These are phyloP conservation scores for Candida ipomoeae DNA, from an alignment of 805 yeast genomes.

Conservation along the genomic window DNA sequence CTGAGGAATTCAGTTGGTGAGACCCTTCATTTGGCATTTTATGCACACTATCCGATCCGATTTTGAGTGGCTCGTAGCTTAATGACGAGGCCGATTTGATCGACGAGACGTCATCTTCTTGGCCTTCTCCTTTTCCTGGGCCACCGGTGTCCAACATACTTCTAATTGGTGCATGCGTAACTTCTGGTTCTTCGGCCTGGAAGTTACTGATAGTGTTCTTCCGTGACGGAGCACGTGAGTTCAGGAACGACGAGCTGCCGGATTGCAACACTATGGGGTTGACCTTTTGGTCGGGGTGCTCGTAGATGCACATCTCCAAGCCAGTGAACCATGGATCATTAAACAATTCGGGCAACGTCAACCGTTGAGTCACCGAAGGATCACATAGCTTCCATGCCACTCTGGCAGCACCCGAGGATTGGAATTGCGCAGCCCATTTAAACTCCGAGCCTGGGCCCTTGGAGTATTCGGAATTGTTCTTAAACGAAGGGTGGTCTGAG, in stretches of 20 bases:
- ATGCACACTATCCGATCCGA: conserved; percentile 6
- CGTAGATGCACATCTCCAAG: conserved; percentile 59
- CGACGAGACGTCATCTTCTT: conserved; percentile 17
- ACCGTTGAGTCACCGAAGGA: conserved; percentile 52
- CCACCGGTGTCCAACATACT: conserved; percentile 38
- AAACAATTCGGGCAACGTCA: conserved; percentile 50
- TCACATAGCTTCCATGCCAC: conserved; percentile 73
- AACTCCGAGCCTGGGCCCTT: conserved; percentile 71
- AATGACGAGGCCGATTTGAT: conserved; percentile 26
- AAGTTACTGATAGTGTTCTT: conserved; percentile 23
- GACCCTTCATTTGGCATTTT: conserved; percentile 14
- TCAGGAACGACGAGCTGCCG: conserved; percentile 18
- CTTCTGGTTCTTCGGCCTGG: conserved; percentile 13
- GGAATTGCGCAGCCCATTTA: conserved; percentile 60
- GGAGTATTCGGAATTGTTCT: conserved; percentile 38
- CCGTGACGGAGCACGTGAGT: conserved; percentile 30
- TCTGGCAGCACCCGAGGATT: conserved; percentile 58
- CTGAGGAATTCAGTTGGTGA: conserved; percentile 9
- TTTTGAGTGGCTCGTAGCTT: conserved; percentile 18
- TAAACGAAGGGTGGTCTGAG: conserved; percentile 45
- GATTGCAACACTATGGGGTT: conserved; percentile 28
- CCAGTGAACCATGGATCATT: conserved; percentile 60
- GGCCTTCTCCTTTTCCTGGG: background rate
- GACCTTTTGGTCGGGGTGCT: conserved; percentile 38
- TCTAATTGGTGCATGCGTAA: conserved; percentile 27